Base-by-base conservation (phyloP, 73 alveolate genomes). In the Uronychia binucleata region DNA sequence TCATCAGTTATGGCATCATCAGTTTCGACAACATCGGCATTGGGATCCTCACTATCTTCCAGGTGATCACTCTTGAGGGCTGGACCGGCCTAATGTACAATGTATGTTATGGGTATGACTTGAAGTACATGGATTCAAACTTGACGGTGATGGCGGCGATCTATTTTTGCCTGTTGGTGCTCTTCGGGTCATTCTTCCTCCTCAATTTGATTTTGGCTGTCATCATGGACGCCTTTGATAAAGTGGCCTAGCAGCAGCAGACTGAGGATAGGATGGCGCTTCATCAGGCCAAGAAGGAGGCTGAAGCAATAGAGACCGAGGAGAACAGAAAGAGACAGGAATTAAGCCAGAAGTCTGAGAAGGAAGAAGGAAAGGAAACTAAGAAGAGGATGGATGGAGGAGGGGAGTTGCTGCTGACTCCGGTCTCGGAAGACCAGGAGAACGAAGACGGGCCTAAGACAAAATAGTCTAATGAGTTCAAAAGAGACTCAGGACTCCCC, bases 51-150 rank as follows among this genome's bases (percentile, higher is more conserved):
- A 86, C 95, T 28, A 81, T 94, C 33, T 94, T 94, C 82, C 82
- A 84, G 28, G 86, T 86, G 88, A 94, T 86, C 29, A 91, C 94
- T 78, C 59, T 94, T 33, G 96, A 90, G 85, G 98, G 96, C n/a
- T 94, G 98, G 98, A 91, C 95, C 5, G 57, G 76, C 74, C 82
- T 85, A 19, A 91, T 94, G 92, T 83, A 83, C 30, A 75, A 33
- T 28, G 28, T 85, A 30, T 27, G 35, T 19, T 11, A 11, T 19
- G 5, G 19, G 5, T 46, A 11, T 46, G 19, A 46, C 67, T 46
- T 46, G n/a, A 11, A 46, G 67, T 46, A 11, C 5, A 46, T 46
- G 67, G 67, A 46, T 46, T 46, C 67, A 11, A 46, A 46, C 67
- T 46, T 46, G n/a, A 46, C 67, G 5, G 67, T 11, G 67, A 46